Evolutionary conservation across 495 filamentous ascomycete species (phyloP).

Genomic region (Penicillium lividum): DNA sequence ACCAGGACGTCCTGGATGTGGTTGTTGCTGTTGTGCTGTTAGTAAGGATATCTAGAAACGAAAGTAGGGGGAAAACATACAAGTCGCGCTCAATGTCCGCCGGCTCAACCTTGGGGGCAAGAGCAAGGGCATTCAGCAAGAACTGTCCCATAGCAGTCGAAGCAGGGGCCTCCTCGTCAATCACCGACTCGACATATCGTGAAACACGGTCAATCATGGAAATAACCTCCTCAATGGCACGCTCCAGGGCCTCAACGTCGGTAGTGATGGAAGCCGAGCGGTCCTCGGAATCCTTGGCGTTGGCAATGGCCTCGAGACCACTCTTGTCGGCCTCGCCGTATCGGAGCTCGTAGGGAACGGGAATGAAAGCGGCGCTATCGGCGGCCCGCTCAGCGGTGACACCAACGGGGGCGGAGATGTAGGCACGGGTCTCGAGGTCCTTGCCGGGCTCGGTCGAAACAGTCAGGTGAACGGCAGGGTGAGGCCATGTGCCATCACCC

Average conservation of each 20-base stretch:
- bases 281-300: slow-evolving; percentile 76
- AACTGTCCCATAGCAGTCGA: slow-evolving; percentile 90
- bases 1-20: slow-evolving; percentile 98
- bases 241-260: slow-evolving; percentile 85
- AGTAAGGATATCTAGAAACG: slow-evolving; percentile 34
- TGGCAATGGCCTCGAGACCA: slow-evolving; percentile 81
- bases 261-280: slow-evolving; percentile 70
- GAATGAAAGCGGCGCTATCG: slow-evolving; percentile 94
- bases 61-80: slow-evolving; percentile 44
- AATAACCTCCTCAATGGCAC: slow-evolving; percentile 79
- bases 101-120: slow-evolving; percentile 90
- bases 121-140: slow-evolving; percentile 83
- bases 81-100: slow-evolving; percentile 93
- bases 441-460: slow-evolving; percentile 83
- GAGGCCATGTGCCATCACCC: slow-evolving; percentile 93
- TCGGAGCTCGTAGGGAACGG: slow-evolving; percentile 89
- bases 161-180: slow-evolving; percentile 66
- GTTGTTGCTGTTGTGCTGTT: slow-evolving; percentile 68
- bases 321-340: slow-evolving; percentile 90
- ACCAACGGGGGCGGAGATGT: slow-evolving; percentile 92
- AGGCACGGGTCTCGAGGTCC: slow-evolving; percentile 82
- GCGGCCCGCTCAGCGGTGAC: slow-evolving; percentile 91
- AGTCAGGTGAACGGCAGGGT: slow-evolving; percentile 94
- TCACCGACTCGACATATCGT: slow-evolving; percentile 83
- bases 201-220: slow-evolving; percentile 86